phyloP scores from a whole-genome alignment of 177 flowering plant species.

The Vitis hybrid region DNA sequence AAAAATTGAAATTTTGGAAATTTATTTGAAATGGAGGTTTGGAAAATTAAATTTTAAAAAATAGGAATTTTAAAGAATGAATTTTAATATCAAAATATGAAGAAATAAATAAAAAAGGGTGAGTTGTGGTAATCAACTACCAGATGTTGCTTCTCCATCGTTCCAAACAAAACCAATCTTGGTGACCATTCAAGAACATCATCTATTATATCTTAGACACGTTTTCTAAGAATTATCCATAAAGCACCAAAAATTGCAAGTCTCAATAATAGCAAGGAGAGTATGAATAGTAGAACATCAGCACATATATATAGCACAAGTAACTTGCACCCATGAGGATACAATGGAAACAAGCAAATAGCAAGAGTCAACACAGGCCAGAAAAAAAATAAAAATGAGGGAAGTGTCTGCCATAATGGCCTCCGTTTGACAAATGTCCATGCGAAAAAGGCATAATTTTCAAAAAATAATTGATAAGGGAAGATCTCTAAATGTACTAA shows the following conservation, averaged over 20 bases:
- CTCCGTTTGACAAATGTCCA: constrained; percentile 86
- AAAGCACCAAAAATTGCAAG: constrained; percentile 65
- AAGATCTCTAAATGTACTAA: constrained; percentile 95
- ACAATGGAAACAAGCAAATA: constrained; percentile 96
- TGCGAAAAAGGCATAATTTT: constrained; percentile 93
- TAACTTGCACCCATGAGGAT: constrained; percentile 85
- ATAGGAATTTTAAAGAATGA: too few relatives aligned
- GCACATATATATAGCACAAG: constrained; percentile 85
- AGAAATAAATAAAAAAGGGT: too few relatives aligned
- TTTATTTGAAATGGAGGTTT: too few relatives aligned
- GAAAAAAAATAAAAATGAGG: constrained; percentile 52
- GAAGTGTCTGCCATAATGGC: constrained; percentile 98
- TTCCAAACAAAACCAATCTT: constrained; percentile 80
- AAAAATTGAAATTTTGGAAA: too few relatives aligned
- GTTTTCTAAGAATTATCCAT: constrained; percentile 81
- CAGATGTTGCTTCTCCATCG: constrained; percentile 79
- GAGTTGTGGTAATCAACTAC: constrained; percentile 25
- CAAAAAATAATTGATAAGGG: constrained; percentile 88
- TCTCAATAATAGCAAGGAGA: constrained; percentile 66
- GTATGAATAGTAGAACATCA: constrained; percentile 78
- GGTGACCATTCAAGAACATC: constrained; percentile 98
- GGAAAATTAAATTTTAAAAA: too few relatives aligned
- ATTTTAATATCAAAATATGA: too few relatives aligned
- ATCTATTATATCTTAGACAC: constrained; percentile 89
- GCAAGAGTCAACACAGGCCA: constrained; percentile 98